phyloP scores from a whole-genome alignment of 306 rosid species.

The Urtica urens region DNA sequence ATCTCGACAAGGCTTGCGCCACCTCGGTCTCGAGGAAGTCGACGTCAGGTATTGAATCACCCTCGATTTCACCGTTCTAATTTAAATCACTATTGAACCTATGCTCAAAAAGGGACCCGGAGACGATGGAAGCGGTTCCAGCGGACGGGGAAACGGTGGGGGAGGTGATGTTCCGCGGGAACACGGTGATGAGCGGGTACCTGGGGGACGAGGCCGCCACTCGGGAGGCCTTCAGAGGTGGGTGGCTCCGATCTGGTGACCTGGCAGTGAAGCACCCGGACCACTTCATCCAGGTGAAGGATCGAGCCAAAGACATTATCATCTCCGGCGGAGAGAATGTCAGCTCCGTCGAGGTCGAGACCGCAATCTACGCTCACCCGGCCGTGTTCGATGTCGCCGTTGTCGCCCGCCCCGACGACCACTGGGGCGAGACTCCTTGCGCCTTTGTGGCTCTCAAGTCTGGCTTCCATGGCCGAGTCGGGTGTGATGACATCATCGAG shows the following conservation, averaged over 20 bases:
- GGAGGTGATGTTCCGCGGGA: constrained; percentile 73
- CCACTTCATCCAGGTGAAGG: constrained; percentile 67
- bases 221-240: constrained; percentile 51
- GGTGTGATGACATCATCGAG: constrained; percentile 34
- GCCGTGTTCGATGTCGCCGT: constrained; percentile 76
- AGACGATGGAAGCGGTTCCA: constrained; percentile 51
- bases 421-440: constrained; percentile 86
- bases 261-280: constrained; percentile 65
- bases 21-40: constrained; percentile 41
- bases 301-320: constrained; percentile 61
- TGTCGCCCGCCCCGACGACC: constrained; percentile 62
- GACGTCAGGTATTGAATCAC: no score
- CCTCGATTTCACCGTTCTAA: no score
- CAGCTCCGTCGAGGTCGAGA: constrained; percentile 72
- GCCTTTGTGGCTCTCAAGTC: constrained; percentile 65
- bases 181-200: constrained; percentile 83
- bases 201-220: constrained; percentile 56
- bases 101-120: no score
- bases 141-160: constrained; percentile 67
- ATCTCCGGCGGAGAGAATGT: constrained; percentile 84
- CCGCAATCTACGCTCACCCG: constrained; percentile 52
- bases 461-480: constrained; percentile 21
- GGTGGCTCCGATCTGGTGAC: constrained; percentile 87
- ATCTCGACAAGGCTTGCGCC: constrained; percentile 71
- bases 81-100: no score